Evolutionary conservation across 108 stramenopile species (phyloP).

Genomic region (Skeletonema costatum): DNA sequence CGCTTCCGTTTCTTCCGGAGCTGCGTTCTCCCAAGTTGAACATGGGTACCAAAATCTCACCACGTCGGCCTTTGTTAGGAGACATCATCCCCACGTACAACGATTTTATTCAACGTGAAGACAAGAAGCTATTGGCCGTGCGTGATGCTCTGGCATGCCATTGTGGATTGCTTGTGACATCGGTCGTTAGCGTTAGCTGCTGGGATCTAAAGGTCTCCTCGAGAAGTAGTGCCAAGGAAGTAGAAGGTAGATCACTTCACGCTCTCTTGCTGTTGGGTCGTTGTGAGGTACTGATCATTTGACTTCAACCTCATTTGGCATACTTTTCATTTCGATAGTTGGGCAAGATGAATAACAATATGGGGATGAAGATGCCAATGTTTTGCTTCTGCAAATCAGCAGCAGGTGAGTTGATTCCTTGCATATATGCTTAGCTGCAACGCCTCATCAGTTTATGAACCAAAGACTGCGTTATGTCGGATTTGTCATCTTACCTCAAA

Average conservation of each 20-base stretch:
- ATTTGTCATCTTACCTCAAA: not conserved
- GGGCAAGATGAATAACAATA: not conserved
- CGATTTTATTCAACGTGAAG: not conserved
- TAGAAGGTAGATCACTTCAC: not conserved
- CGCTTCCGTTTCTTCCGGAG: too few species aligned
- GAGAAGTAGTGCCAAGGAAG: too few species aligned
- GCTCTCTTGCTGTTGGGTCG: not conserved
- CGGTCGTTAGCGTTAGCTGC: too few species aligned
- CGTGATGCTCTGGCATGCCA: too few species aligned
- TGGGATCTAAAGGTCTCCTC: too few species aligned
- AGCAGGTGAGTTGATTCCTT: not conserved
- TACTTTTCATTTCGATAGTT: not conserved
- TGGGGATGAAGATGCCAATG: constrained; percentile 2
- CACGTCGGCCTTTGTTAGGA: not conserved
- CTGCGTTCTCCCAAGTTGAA: not conserved
- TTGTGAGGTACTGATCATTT: not conserved
- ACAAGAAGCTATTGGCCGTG: too few species aligned
- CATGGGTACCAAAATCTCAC: not conserved
- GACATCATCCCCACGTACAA: not conserved
- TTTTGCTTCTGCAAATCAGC: not conserved
- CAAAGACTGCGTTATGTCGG: not conserved
- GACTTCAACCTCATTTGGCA: not conserved
- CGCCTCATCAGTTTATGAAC: not conserved
- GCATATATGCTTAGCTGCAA: not conserved
- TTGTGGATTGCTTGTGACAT: too few species aligned